These are phyloP conservation scores for Ustulina deusta DNA, from an alignment of 2,329 filamentous ascomycete species.

Conservation along the genomic window DNA sequence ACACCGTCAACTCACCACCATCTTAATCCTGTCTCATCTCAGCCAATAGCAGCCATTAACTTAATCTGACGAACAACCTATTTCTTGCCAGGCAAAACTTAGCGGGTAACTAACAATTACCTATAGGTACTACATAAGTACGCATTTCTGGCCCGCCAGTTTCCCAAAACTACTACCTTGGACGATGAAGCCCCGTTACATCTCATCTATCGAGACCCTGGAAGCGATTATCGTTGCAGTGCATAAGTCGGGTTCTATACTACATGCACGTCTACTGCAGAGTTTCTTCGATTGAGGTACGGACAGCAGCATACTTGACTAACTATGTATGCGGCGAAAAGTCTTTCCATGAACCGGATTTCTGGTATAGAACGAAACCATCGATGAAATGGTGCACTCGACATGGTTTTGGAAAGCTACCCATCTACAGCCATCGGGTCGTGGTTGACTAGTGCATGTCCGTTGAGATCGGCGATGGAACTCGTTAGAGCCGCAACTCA, in stretches of 20 bases:
- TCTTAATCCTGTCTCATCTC: background rate
- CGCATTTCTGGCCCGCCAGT: background rate
- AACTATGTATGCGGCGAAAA: slow-evolving; percentile 36
- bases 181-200: background rate
- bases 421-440: background rate
- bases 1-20: background rate
- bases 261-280: slow-evolving; percentile 1
- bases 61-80: slow-evolving; percentile 16
- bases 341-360: slow-evolving; percentile 45
- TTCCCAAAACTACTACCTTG: slow-evolving; percentile 1
- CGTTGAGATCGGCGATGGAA: background rate
- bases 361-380: slow-evolving; percentile 46
- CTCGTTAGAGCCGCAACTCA: background rate
- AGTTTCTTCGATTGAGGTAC: slow-evolving; percentile 14
- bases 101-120: too few relatives aligned
- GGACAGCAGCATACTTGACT: slow-evolving; percentile 4
- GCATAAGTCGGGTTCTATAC: slow-evolving; percentile 17
- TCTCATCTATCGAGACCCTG: background rate
- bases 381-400: background rate
- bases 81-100: too few relatives aligned
- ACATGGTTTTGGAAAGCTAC: background rate
- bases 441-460: background rate
- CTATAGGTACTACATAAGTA: background rate
- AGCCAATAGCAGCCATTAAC: slow-evolving; percentile 11
- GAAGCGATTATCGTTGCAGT: slow-evolving; percentile 19